A percentile compares a stretch with the other conserved stretches of the same genome.
Evolutionary conservation across 108 stramenopile genomes (phyloP).

Genomic region (Conticribra guillardii): DNA sequence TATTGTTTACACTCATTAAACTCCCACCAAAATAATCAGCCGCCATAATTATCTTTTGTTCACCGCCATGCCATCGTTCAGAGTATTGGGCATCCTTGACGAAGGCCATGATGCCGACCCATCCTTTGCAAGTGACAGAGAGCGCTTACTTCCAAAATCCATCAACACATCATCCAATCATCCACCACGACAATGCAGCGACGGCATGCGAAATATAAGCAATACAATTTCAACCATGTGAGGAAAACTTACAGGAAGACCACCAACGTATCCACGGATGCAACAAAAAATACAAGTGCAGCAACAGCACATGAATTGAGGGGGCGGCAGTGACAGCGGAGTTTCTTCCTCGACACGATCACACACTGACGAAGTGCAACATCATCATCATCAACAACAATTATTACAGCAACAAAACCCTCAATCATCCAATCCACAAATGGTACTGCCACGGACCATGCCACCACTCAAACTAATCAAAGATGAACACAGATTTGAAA

Average conservation of each 20-base stretch:
- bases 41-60: too few species aligned
- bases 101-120: conserved; percentile 15
- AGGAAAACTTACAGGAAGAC: background rate
- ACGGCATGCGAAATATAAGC: background rate
- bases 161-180: background rate
- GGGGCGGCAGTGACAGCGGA: too few species aligned
- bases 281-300: background rate
- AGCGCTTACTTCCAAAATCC: background rate
- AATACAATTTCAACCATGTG: background rate
- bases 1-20: too few species aligned
- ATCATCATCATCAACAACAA: background rate
- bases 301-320: too few species aligned
- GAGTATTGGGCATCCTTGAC: conserved; percentile 14
- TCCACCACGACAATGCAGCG: too few species aligned
- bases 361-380: too few species aligned
- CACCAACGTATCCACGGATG: background rate
- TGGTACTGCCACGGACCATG: background rate
- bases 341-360: too few species aligned
- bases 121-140: background rate
- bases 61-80: background rate
- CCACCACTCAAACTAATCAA: background rate
- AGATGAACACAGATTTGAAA: background rate
- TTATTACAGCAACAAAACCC: background rate
- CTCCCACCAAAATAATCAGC: too few species aligned
- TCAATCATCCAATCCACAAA: background rate